Base-by-base conservation (phyloP, 2,329 filamentous ascomycete genomes). In the Penicillium sp. region DNA sequence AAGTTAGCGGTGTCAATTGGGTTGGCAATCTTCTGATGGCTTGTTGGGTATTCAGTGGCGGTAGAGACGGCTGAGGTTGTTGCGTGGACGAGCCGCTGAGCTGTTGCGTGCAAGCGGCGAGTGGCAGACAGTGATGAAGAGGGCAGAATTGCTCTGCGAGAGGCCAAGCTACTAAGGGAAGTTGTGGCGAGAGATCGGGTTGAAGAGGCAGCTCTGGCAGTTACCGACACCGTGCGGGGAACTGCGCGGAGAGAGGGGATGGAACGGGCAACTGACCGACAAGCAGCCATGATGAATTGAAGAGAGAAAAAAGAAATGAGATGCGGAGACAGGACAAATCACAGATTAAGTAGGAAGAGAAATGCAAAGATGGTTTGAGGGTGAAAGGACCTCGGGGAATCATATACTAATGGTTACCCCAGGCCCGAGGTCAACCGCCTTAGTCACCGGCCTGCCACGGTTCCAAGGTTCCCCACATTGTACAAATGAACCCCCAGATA, bases 1-100 rank as follows among this genome's bases (percentile, higher is more conserved):
- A 87, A 87, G 74, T 86, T 85, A 57, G 77, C 75, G 12, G 84
- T 86, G 67, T 86, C 79, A 57, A 79, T 70, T 23, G 82, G 81
- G 56, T 80, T 76, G 56, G 77, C 61, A 63, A 86, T 82, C 57
- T 74, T 75, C 46, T 82, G 78, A 72, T 86, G 84, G 57, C 68
- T 77, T 47, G 75, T 83, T 34, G 81, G 82, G 68, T 84, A 85
- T 55, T 79, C 75, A 50, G 79, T 75, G 39, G 80, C 71, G n/a
- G 79, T 77, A 6, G 73, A 72, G 48, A 77, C 74, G 48, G 79
- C 77, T 38, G 78, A 76, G 39, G 79, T 77, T 15, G 81, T 79
- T 51, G 79, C 74, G 46, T 76, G 77, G 56, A 64, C 72, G 37
- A 83, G 71, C 54, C 83, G 81, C 54, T 75, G 73, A 9, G 79